Evolutionary conservation across 2,329 filamentous ascomycete genomes (phyloP).

Genomic region (Fusarium sarcochroum): DNA sequence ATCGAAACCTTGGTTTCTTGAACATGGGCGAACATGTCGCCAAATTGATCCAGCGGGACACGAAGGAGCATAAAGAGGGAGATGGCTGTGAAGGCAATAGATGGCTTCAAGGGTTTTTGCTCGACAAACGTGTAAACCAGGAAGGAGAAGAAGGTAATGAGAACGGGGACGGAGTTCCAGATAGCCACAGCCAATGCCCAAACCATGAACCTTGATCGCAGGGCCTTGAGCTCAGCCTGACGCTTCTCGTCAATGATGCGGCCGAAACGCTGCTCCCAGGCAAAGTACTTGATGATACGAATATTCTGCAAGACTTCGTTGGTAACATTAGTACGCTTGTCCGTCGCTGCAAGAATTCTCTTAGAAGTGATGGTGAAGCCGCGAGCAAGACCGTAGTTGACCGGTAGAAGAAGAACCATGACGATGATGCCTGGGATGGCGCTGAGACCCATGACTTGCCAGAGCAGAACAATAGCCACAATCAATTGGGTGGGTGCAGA

Average conservation of each 20-base stretch:
- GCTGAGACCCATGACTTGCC: constrained; percentile 90
- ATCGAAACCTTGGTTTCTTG: constrained; percentile 98
- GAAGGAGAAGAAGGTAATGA: constrained; percentile 98
- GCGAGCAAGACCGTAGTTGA: constrained; percentile 91
- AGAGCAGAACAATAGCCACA: constrained; percentile 85
- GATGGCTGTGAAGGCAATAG: constrained; percentile 94
- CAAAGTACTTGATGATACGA: constrained; percentile 99
- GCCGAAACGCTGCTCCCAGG: constrained; percentile 95
- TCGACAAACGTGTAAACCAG: constrained; percentile 92
- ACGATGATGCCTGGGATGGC: constrained; percentile 93
- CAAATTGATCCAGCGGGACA: constrained; percentile 93
- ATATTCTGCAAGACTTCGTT: constrained; percentile 99
- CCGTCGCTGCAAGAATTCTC: constrained; percentile 90
- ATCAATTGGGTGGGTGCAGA: constrained; percentile 90
- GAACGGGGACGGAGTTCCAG: constrained; percentile 94
- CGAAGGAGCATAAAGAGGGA: constrained; percentile 95
- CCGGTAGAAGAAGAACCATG: constrained; percentile 88
- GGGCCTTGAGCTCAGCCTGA: constrained; percentile 79
- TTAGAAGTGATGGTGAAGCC: constrained; percentile 91
- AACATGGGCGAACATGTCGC: constrained; percentile 98
- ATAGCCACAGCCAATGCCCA: constrained; percentile 94
- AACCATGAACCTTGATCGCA: constrained; percentile 87
- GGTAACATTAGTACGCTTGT: constrained; percentile 95
- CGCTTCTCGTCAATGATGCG: constrained; percentile 92
- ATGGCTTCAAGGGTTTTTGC: constrained; percentile 89